Percentiles rank a stretch among this genome's conserved stretches.
Evolutionary conservation across 2,329 filamentous ascomycete genomes (phyloP).

Genomic region (Cladosporium oxysporum): DNA sequence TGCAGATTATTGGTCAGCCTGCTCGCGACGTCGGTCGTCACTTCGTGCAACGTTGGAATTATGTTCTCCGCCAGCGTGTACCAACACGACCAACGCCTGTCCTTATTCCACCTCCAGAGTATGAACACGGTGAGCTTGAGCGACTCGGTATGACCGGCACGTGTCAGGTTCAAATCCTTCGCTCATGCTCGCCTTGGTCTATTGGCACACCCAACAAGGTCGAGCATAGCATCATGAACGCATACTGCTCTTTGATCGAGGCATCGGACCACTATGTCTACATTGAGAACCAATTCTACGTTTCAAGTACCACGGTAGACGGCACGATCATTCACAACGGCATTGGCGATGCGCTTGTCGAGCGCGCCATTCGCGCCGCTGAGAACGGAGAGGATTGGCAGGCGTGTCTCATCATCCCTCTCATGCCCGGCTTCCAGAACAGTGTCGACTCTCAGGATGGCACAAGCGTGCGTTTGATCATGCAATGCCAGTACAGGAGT

Average conservation of each 20-base stretch:
- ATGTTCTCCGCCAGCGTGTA: constrained; percentile 87
- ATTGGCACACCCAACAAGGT: constrained; percentile 79
- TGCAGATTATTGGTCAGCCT: constrained; percentile 96
- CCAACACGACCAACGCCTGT: constrained; percentile 93
- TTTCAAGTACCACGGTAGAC: constrained; percentile 87
- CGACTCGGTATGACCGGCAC: constrained; percentile 86
- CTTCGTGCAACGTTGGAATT: constrained; percentile 98
- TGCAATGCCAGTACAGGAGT: constrained; percentile 95
- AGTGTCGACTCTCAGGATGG: constrained; percentile 93
- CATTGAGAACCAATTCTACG: constrained; percentile 98
- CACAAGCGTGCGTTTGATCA: constrained; percentile 89
- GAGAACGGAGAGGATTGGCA: constrained; percentile 87
- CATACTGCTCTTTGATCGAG: constrained; percentile 92
- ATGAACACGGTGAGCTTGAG: constrained; percentile 81
- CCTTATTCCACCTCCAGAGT: constrained; percentile 89
- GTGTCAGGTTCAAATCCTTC: constrained; percentile 93
- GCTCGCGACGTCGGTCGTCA: constrained; percentile 91
- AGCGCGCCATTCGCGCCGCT: constrained; percentile 83
- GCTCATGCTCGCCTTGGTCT: constrained; percentile 89
- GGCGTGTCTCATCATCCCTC: constrained; percentile 82
- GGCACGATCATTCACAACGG: constrained; percentile 86
- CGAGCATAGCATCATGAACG: constrained; percentile 94
- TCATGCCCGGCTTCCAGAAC: constrained; percentile 99
- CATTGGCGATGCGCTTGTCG: constrained; percentile 91
- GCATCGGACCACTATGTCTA: constrained; percentile 97